Evolutionary conservation across 2,329 filamentous ascomycete genomes (phyloP), one percentile per base, ranked within the genome.

Genomic region (Exophiala spinifera): DNA sequence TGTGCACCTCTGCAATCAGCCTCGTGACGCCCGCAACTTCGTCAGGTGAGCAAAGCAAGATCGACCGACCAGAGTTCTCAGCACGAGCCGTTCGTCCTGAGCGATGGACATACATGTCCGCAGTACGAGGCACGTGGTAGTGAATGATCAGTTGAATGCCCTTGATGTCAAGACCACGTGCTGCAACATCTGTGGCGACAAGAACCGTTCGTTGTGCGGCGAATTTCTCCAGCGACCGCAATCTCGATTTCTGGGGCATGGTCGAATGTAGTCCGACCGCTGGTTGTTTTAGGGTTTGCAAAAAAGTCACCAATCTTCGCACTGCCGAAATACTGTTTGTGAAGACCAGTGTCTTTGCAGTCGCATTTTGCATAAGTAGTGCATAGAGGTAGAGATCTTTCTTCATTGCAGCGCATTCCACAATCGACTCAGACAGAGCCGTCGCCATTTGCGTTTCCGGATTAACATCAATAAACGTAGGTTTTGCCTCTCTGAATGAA

Each of bases 351-450:
- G 89, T 91, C 28, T 91, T 87, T 34, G 86, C 82, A 45, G 86
- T 86, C 1, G 89, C 85, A 34, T 61, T 57, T 53, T 95, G 83
- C 2, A 96, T 79, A 0, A 97, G 79, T 7, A 96, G 78, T 0
- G 91, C 82, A 72, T 99, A 99, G 37, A 97, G 85, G 62, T 92
- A 97, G 8, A 99, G 83, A 70, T 99, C 94, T 82, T 99, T 99
- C 69, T 99, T 94, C 73, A 91, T 91, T 4, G 90, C 89, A 36
- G 84, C 87, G 66, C 94, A 99, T 72, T 97, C 91, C 25, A 99
- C 83, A 37, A 99, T 79, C 0, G 91, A 91, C 74, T 99, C 94
- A 60, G 87, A 89, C 4, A 99, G 77, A 1, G 85, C 83, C 15
- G 86, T 79, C 0, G 94, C 91, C 88, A 99, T 95, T 66, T 95